Evolutionary conservation across 352 stramenopile species (phyloP), one percentile per base, ranked within the genome.

Genomic region (Phytophthora pisi): DNA sequence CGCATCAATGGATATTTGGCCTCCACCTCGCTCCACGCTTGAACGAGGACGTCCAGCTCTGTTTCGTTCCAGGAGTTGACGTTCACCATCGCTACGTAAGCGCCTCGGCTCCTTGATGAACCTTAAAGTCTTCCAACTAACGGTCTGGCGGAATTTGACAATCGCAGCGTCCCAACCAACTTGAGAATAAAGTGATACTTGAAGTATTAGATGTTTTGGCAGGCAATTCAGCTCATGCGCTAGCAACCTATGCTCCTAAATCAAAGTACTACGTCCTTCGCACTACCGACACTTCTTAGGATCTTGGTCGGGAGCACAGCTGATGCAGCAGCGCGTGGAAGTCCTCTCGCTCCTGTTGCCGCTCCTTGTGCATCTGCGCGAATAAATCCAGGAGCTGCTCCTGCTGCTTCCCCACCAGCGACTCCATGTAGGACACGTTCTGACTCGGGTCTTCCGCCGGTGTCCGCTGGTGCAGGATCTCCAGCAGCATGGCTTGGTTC

Each of bases 361-460:
- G 68, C 49, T 79, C 74, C 28, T 69, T 75, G 38, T 79, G 68
- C 57, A 82, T 76, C 38, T 75, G 68, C 26, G 57, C 38, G 36
- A 79, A 82, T 56, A 78, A 64, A 62, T 69, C 69, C 64, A 82
- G 60, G 40, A 82, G 62, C 30, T 82, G 74, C 34, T 78, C 57
- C 16, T 77, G 72, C 54, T 79, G 74, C 31, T 75, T 78, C 13
- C 42, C 47, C 6, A 78, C 62, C 4, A 82, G 55, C 13, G 68
- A 60, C n/a, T 77, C 62, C 47, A 78, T 61, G 51, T 66, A 71
- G 1, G 34, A 49, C n/a, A 58, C 46, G 28, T 65, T 77, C 55
- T 72, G 38, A 15, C 31, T 54, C 0, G 23, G 38, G 24, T 75
- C 62, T 67, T 75, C 71, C n/a, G 55, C 6, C 1, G 72, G 65